These are phyloP conservation scores for Globisporangium echinulatum DNA, from an alignment of 352 stramenopile species.

Conservation along the genomic window DNA sequence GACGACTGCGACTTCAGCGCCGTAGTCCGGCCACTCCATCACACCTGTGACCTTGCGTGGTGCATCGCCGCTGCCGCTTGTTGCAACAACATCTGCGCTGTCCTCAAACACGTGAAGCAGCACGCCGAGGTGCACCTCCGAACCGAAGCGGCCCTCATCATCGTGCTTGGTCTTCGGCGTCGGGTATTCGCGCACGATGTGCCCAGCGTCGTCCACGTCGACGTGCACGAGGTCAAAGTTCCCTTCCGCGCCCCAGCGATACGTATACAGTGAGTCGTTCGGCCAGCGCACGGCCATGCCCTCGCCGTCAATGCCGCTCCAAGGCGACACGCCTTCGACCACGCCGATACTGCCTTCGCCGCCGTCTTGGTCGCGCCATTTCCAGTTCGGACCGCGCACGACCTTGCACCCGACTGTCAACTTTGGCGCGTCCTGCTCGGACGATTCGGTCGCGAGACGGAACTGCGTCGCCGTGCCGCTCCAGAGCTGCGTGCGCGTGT, in stretches of 20 bases:
- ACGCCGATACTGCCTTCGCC: conserved; percentile 76
- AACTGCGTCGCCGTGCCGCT: conserved; percentile 74
- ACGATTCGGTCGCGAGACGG: conserved; percentile 35
- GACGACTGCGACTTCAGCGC: conserved; percentile 61
- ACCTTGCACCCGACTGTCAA: conserved; percentile 82
- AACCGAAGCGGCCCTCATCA: conserved; percentile 70
- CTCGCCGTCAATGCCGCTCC: conserved; percentile 85
- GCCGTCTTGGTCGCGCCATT: conserved; percentile 86
- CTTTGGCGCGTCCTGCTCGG: conserved; percentile 42
- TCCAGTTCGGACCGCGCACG: conserved; percentile 87
- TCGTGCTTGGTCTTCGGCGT: conserved; percentile 67
- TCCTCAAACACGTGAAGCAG: conserved; percentile 60
- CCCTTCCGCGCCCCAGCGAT: conserved; percentile 82
- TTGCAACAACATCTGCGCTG: neutral
- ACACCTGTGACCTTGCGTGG: conserved; percentile 41
- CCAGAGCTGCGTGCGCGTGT: conserved; percentile 65
- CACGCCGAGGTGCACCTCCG: conserved; percentile 73
- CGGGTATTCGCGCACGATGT: conserved; percentile 58
- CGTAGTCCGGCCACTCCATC: conserved; percentile 83
- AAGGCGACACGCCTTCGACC: conserved; percentile 81
- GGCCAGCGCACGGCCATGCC: conserved; percentile 87
- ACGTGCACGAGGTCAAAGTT: conserved; percentile 85
- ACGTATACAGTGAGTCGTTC: conserved; percentile 86
- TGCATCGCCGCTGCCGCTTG: neutral
- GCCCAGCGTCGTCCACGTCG: conserved; percentile 73